phyloP scores from a whole-genome alignment of 495 filamentous ascomycete genomes.

The Penicillium maclennaniae region DNA sequence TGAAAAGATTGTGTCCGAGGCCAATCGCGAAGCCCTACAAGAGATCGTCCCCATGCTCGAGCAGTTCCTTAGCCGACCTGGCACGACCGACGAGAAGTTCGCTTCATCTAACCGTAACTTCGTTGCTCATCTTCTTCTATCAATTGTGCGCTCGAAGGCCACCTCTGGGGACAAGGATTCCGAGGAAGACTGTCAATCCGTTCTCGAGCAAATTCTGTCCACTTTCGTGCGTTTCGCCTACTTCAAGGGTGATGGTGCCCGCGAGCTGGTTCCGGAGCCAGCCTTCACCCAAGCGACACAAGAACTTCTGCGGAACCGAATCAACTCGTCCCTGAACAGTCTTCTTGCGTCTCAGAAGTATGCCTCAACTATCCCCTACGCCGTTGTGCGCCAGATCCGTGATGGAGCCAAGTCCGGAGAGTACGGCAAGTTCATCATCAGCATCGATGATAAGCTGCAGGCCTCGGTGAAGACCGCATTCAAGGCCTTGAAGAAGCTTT shows the following conservation, averaged over 20 bases:
- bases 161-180: conserved; percentile 31
- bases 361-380: conserved; percentile 44
- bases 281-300: conserved; percentile 57
- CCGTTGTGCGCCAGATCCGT: conserved; percentile 50
- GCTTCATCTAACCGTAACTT: conserved; percentile 46
- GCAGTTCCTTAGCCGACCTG: conserved; percentile 36
- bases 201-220: conserved; percentile 39
- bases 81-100: conserved; percentile 39
- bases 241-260: conserved; percentile 29
- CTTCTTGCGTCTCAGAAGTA: conserved; percentile 61
- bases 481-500: conserved; percentile 63
- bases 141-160: conserved; percentile 40
- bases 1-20: conserved; percentile 64
- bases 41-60: conserved; percentile 42
- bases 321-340: conserved; percentile 65
- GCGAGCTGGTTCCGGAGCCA: conserved; percentile 32
- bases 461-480: conserved; percentile 58
- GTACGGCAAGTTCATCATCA: conserved; percentile 49
- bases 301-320: conserved; percentile 62
- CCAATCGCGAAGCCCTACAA: conserved; percentile 47
- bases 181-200: conserved; percentile 27
- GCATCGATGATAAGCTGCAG: conserved; percentile 58
- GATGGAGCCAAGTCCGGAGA: conserved; percentile 40
- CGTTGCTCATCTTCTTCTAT: conserved; percentile 45
- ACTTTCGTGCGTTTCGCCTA: conserved; percentile 44